phyloP scores from a whole-genome alignment of 768 basidiomycete species.

The Hebeloma cylindrosporum region DNA sequence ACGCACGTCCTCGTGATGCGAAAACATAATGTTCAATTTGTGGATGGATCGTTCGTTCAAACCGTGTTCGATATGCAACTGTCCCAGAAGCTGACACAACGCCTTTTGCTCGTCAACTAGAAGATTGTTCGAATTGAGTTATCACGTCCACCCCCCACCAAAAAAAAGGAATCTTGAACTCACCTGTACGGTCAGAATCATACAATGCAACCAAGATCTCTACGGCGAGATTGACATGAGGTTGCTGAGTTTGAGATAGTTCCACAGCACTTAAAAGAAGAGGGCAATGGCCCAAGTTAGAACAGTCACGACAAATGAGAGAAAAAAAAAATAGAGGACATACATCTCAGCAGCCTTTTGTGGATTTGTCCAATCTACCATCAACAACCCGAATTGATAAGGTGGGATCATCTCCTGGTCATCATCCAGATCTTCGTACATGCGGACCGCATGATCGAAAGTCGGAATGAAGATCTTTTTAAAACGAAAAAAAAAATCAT shows the following conservation, averaged over 20 bases:
- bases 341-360: conserved; percentile 58
- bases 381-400: conserved; percentile 71
- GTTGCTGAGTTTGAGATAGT: conserved; percentile 22
- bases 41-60: conserved; percentile 40
- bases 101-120: conserved; percentile 63
- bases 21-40: conserved; percentile 47
- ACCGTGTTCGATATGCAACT: conserved; percentile 51
- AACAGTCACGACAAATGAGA: neutral
- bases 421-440: conserved; percentile 66
- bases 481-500: conserved; percentile 2
- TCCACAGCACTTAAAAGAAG: conserved; percentile 17
- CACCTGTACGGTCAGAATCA: conserved; percentile 48
- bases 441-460: conserved; percentile 57
- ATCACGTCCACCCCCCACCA: neutral
- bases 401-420: conserved; percentile 74
- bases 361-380: conserved; percentile 89
- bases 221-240: conserved; percentile 60
- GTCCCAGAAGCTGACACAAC: conserved; percentile 60
- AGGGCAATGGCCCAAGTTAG: conserved; percentile 9
- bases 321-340: conserved; percentile 15
- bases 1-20: conserved; percentile 50
- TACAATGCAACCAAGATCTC: conserved; percentile 53
- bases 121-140: neutral
- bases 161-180: conserved; percentile 5
- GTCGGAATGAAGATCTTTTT: conserved; percentile 68